These are phyloP conservation scores for Chamaecyparis obtusa DNA, from an alignment of 75 land plant species.

Conservation along the genomic window DNA sequence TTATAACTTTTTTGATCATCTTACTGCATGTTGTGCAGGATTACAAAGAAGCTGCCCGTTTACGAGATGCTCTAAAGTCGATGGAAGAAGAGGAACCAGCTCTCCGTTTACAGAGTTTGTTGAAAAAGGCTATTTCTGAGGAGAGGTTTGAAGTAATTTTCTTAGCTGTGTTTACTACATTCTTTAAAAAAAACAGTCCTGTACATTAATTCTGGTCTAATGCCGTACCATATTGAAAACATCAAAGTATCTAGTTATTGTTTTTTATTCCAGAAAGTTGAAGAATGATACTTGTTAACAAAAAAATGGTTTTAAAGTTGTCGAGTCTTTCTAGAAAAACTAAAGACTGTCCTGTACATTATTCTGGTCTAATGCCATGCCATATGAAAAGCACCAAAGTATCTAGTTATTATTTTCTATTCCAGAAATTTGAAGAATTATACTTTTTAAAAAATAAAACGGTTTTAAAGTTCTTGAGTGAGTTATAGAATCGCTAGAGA, in stretches of 20 bases:
- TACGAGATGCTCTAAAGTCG: constrained; percentile 63
- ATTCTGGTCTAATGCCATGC: background rate
- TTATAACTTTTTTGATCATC: background rate
- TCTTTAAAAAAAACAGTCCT: background rate
- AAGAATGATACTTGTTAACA: background rate
- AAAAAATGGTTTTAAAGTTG: background rate
- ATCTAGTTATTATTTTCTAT: background rate
- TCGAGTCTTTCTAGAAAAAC: background rate
- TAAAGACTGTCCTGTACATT: background rate
- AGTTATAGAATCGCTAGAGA: background rate
- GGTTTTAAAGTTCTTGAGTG: background rate
- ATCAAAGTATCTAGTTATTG: background rate
- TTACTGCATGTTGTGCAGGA: constrained; percentile 34
- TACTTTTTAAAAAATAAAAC: background rate
- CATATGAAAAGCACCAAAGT: background rate
- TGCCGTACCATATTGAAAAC: background rate
- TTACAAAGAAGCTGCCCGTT: constrained; percentile 75
- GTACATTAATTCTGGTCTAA: background rate
- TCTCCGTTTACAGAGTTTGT: constrained; percentile 47
- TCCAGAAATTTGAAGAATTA: background rate
- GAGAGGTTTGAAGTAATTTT: constrained; percentile 64
- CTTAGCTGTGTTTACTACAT: constrained; percentile 3
- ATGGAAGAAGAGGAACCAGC: constrained; percentile 84
- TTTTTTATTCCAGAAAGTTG: background rate
- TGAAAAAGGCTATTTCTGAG: constrained; percentile 64